These are phyloP conservation scores for Citrus cavaleriei DNA, from an alignment of 345 rosid species.

Conservation along the genomic window DNA sequence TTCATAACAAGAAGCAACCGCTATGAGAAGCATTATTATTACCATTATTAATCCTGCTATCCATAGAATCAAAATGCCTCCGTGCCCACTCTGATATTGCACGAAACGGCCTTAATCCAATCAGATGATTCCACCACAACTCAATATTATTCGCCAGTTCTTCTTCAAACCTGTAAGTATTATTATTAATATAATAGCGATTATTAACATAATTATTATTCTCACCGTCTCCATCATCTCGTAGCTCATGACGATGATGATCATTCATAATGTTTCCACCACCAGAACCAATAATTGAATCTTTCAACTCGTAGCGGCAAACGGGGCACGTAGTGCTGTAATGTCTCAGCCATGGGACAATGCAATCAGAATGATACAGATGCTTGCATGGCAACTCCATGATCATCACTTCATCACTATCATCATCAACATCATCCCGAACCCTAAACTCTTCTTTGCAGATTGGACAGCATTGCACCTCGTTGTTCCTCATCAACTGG, in stretches of 20 bases:
- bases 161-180: slow-evolving; percentile 6
- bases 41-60: slow-evolving; percentile 1
- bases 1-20: slow-evolving; percentile 2
- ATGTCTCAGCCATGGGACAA: slow-evolving; percentile 65
- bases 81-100: slow-evolving; percentile 33
- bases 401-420: slow-evolving; percentile 43
- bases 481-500: slow-evolving; percentile 20
- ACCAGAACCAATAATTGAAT: background rate
- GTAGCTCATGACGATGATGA: too few species aligned
- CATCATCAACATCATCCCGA: slow-evolving; percentile 40
- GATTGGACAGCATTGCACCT: slow-evolving; percentile 47
- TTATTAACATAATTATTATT: too few species aligned
- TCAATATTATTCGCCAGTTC: slow-evolving; percentile 18
- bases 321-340: slow-evolving; percentile 67
- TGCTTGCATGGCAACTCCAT: slow-evolving; percentile 63
- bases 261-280: background rate
- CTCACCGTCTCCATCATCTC: background rate
- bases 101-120: slow-evolving; percentile 31
- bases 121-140: slow-evolving; percentile 28
- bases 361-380: slow-evolving; percentile 64
- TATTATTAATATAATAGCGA: background rate
- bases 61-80: slow-evolving; percentile 13
- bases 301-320: slow-evolving; percentile 47
- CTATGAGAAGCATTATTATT: background rate
- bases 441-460: slow-evolving; percentile 72